phyloP scores from a whole-genome alignment of 2,329 filamentous ascomycete genomes.

The Fusarium sp. region DNA sequence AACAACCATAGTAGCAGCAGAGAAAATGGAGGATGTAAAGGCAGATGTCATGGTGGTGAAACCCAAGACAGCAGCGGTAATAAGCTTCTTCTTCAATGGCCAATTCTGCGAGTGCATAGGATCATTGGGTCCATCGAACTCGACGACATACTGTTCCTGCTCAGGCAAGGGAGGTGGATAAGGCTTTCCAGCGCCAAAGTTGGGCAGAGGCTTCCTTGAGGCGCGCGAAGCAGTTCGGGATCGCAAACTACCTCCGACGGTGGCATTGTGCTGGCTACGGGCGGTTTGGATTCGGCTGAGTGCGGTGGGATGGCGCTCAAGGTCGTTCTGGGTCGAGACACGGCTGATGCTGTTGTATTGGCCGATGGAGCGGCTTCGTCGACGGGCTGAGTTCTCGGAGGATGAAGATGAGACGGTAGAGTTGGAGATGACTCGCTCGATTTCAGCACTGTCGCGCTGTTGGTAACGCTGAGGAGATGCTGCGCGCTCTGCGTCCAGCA shows the following conservation, averaged over 20 bases:
- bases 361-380: slow-evolving; percentile 34
- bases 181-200: slow-evolving; percentile 78
- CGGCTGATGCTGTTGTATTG: slow-evolving; percentile 65
- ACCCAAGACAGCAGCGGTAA: slow-evolving; percentile 74
- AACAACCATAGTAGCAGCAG: slow-evolving; percentile 69
- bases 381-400: slow-evolving; percentile 49
- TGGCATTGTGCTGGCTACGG: slow-evolving; percentile 75
- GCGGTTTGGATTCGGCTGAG: slow-evolving; percentile 78
- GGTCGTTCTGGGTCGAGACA: slow-evolving; percentile 72
- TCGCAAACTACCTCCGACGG: slow-evolving; percentile 67
- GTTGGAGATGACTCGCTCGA: slow-evolving; percentile 68
- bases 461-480: slow-evolving; percentile 58
- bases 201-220: slow-evolving; percentile 70
- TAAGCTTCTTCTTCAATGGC: slow-evolving; percentile 80
- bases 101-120: slow-evolving; percentile 91
- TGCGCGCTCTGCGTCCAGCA: slow-evolving; percentile 65
- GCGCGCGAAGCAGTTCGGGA: slow-evolving; percentile 57
- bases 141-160: slow-evolving; percentile 81
- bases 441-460: slow-evolving; percentile 61
- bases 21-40: slow-evolving; percentile 82
- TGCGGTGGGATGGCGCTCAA: slow-evolving; percentile 76
- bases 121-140: slow-evolving; percentile 86
- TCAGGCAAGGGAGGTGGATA: slow-evolving; percentile 77
- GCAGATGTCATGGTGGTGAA: slow-evolving; percentile 78
- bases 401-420: slow-evolving; percentile 63